Evolutionary conservation across 208 protist species (phyloP).

Genomic region (Leishmania martiniquensis): DNA sequence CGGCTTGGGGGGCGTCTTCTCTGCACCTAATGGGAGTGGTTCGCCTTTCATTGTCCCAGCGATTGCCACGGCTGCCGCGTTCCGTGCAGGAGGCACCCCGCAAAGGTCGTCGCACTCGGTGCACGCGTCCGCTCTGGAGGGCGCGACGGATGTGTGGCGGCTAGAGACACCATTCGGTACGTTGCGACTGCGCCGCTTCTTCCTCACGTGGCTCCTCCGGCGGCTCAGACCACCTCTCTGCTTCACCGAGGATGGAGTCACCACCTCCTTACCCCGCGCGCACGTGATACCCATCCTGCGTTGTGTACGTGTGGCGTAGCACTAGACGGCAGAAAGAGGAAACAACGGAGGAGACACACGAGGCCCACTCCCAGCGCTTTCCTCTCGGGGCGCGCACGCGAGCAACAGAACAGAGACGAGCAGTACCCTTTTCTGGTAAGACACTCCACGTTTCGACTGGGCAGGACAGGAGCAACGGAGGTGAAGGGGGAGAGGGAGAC

Average conservation of each 20-base stretch:
- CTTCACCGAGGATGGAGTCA: background rate
- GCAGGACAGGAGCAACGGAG: too few relatives aligned
- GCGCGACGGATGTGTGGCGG: background rate
- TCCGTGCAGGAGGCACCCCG: background rate
- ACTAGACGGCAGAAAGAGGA: background rate
- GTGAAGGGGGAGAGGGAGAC: too few relatives aligned
- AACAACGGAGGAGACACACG: background rate
- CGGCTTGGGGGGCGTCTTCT: background rate
- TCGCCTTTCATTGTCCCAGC: background rate
- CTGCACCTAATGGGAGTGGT: background rate
- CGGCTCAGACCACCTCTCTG: background rate
- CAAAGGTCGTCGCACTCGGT: background rate
- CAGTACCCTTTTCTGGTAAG: background rate
- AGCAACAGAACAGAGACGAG: background rate
- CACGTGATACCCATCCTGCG: background rate
- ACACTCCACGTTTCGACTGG: background rate
- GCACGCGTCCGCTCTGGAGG: background rate
- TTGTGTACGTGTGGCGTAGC: background rate
- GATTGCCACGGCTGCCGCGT: background rate
- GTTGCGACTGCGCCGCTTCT: background rate
- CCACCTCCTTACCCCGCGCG: background rate
- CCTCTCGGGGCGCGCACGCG: too few relatives aligned
- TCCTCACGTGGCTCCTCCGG: background rate
- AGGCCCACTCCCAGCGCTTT: too few relatives aligned
- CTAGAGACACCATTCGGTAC: background rate